Evolutionary conservation across 208 protist genomes (phyloP).

Genomic region (Trypanosoma avium): DNA sequence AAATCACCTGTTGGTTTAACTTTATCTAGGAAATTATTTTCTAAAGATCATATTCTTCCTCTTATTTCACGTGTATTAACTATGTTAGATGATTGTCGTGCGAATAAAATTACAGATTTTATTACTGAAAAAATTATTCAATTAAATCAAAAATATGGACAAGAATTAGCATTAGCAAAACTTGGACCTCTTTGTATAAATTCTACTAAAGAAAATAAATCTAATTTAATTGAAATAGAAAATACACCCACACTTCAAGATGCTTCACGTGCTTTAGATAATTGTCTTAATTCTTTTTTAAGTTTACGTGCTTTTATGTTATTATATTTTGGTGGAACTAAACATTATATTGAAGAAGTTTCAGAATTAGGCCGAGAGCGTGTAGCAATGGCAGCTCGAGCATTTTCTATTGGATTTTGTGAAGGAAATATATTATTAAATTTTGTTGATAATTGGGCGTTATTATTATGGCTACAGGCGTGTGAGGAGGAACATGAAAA

Average conservation of each 20-base stretch:
- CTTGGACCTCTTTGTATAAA: slow-evolving; percentile 6
- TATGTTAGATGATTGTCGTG: slow-evolving; percentile 34
- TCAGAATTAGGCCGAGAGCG: slow-evolving; percentile 40
- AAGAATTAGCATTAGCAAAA: slow-evolving; percentile 8
- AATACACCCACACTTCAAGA: slow-evolving; percentile 17
- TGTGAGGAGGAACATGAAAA: slow-evolving; percentile 41
- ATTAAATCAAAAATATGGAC: slow-evolving; percentile 13
- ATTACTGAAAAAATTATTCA: slow-evolving; percentile 21
- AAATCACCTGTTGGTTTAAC: not conserved
- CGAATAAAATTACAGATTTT: slow-evolving; percentile 2
- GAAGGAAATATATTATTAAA: slow-evolving; percentile 19
- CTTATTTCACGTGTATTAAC: slow-evolving; percentile 21
- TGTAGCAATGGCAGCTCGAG: slow-evolving; percentile 28
- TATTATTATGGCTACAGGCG: slow-evolving; percentile 60
- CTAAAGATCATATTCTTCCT: too few species aligned
- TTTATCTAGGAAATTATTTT: too few species aligned
- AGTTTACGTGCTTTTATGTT: slow-evolving; percentile 48
- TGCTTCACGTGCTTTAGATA: slow-evolving; percentile 48
- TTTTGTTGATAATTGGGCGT: slow-evolving; percentile 54
- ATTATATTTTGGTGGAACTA: slow-evolving; percentile 43
- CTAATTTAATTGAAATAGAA: not conserved
- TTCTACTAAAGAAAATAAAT: not conserved
- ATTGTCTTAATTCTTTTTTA: slow-evolving; percentile 48
- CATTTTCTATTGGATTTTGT: slow-evolving; percentile 36
- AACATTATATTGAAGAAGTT: slow-evolving; percentile 45